Percentiles rank a stretch among this genome's conserved stretches.
phyloP scores from a whole-genome alignment of 2,329 filamentous ascomycete species.

The Talaromyces albobiverticillius region DNA sequence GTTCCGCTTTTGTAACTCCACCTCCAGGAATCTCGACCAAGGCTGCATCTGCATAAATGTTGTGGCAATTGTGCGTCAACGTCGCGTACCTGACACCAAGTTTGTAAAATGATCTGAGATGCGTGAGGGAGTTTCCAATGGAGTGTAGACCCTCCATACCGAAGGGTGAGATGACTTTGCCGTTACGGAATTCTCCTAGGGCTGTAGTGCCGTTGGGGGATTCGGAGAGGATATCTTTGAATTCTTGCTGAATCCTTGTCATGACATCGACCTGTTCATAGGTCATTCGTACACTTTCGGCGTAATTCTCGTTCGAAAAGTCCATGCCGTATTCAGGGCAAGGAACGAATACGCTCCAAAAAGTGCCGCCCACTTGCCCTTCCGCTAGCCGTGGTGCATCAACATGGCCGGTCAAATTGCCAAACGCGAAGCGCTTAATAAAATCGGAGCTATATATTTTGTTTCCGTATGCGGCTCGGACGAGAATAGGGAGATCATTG shows the following conservation, averaged over 20 bases:
- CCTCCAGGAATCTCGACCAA: slow-evolving; percentile 44
- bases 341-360: slow-evolving; percentile 83
- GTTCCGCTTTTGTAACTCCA: slow-evolving; percentile 36
- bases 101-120: slow-evolving; percentile 70
- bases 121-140: slow-evolving; percentile 71
- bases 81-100: slow-evolving; percentile 86
- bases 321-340: slow-evolving; percentile 72
- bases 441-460: slow-evolving; percentile 75
- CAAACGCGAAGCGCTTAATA: slow-evolving; percentile 69
- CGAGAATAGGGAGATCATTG: slow-evolving; percentile 76
- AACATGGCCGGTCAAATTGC: slow-evolving; percentile 66
- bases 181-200: slow-evolving; percentile 56
- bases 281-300: slow-evolving; percentile 43
- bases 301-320: slow-evolving; percentile 71
- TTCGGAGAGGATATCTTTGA: slow-evolving; percentile 52
- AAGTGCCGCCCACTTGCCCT: slow-evolving; percentile 71
- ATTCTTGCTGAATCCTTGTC: slow-evolving; percentile 31
- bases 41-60: slow-evolving; percentile 82
- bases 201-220: slow-evolving; percentile 60
- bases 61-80: slow-evolving; percentile 91
- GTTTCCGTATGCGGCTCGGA: slow-evolving; percentile 68
- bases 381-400: slow-evolving; percentile 72
- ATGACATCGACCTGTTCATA: slow-evolving; percentile 37
- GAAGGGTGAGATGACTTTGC: slow-evolving; percentile 71
- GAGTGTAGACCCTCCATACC: slow-evolving; percentile 89